A percentile compares a stretch with the other conserved stretches of the same genome.
Evolutionary conservation across 345 rosid species (phyloP).

Genomic region (Hibiscus tridactylites): DNA sequence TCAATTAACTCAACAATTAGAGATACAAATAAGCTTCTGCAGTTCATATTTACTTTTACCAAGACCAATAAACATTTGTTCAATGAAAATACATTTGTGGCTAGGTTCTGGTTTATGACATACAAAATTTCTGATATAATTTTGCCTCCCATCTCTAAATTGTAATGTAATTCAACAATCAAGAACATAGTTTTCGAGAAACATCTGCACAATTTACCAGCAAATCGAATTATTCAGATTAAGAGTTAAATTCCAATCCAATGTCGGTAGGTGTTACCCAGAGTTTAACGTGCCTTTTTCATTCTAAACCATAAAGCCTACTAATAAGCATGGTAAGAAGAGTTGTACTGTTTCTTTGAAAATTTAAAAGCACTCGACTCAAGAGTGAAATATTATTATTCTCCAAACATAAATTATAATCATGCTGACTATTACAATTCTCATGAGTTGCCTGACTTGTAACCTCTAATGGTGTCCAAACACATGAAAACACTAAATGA

Average conservation of each 20-base stretch:
- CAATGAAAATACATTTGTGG: neutral
- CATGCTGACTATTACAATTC: neutral
- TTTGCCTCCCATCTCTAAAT: neutral
- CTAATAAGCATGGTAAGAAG: neutral
- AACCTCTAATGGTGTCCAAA: neutral
- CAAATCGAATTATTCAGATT: neutral
- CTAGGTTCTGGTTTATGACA: neutral
- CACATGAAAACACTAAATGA: neutral
- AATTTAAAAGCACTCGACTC: neutral
- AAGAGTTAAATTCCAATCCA: neutral
- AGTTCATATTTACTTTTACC: neutral
- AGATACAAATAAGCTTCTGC: neutral
- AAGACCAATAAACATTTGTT: constrained; percentile 2
- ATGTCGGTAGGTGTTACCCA: neutral
- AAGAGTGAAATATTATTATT: neutral
- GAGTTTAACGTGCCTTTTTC: neutral
- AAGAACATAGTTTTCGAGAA: neutral
- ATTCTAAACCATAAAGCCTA: neutral
- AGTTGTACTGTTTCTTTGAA: neutral
- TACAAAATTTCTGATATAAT: neutral
- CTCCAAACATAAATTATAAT: neutral
- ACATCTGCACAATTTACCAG: neutral
- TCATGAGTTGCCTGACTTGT: neutral
- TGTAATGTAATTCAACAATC: neutral
- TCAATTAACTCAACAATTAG: neutral